A percentile compares a stretch with the other conserved stretches of the same genome.
Evolutionary conservation across 805 yeast species (phyloP).

Genomic region (Metschnikowia dekortorum): DNA sequence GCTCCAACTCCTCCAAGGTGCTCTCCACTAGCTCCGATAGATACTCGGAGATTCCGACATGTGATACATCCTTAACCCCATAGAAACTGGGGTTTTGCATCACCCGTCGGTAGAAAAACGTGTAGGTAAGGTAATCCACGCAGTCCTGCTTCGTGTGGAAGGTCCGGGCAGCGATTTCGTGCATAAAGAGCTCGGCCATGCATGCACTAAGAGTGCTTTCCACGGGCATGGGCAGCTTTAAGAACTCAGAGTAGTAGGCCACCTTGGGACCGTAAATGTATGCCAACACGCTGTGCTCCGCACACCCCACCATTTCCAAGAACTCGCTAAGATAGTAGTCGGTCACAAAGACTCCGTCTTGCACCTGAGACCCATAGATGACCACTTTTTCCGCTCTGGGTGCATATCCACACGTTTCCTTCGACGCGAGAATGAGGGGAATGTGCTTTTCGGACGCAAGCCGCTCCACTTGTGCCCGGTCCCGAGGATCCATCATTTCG

Average conservation of each 20-base stretch:
- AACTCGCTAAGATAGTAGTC: slow-evolving; percentile 65
- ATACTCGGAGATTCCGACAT: slow-evolving; percentile 70
- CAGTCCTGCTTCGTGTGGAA: slow-evolving; percentile 75
- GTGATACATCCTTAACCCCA: slow-evolving; percentile 63
- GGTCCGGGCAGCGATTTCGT: slow-evolving; percentile 66
- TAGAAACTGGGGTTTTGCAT: slow-evolving; percentile 84
- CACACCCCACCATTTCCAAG: slow-evolving; percentile 57
- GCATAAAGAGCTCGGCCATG: slow-evolving; percentile 64
- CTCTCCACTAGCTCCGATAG: slow-evolving; percentile 80
- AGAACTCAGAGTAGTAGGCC: slow-evolving; percentile 65
- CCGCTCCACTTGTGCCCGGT: slow-evolving; percentile 50
- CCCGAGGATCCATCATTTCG: slow-evolving; percentile 52
- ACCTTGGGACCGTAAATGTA: slow-evolving; percentile 53
- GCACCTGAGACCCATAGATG: slow-evolving; percentile 66
- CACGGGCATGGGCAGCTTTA: slow-evolving; percentile 72
- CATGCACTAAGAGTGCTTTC: slow-evolving; percentile 66
- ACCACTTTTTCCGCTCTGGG: slow-evolving; percentile 56
- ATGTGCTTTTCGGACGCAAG: slow-evolving; percentile 50
- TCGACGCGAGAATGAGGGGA: slow-evolving; percentile 55
- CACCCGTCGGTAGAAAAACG: slow-evolving; percentile 77
- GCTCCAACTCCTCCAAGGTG: slow-evolving; percentile 57
- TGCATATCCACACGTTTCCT: slow-evolving; percentile 47
- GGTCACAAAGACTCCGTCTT: slow-evolving; percentile 38
- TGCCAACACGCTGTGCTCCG: slow-evolving; percentile 40
- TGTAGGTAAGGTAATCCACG: slow-evolving; percentile 83